Evolutionary conservation across 2,329 filamentous ascomycete species (phyloP), one percentile per base, ranked within the genome.

Genomic region (Blastomyces gilchristii): DNA sequence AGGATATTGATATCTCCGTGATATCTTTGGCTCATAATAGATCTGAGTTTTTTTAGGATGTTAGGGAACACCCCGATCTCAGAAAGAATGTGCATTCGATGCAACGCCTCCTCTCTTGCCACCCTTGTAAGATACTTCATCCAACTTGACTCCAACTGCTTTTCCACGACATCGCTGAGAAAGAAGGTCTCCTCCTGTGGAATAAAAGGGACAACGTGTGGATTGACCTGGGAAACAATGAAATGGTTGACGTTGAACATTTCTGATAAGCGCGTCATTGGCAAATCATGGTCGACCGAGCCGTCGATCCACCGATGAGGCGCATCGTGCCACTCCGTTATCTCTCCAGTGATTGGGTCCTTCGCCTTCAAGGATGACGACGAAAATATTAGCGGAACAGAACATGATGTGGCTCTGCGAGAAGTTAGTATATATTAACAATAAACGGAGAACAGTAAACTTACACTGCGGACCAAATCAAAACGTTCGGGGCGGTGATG

Each of bases 241-340:
- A 97, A 97, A 73, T 97, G 93, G 71, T 97, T 97, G 72, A 97
- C 92, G 71, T 97, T 96, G 80, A 97, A 96, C 88, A 97, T 92
- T 71, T 96, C 91, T 0, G 91, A 87, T 18, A 97, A 80, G 1
- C 90, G 85, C 25, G 88, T 91, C 85, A 96, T 96, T 1, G 93
- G 93, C 2, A 97, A 80, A 73, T 97, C 93, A 64, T 94, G 94
- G 72, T 97, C 91, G 28, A 97, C 90, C 0, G 92, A 97, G 0
- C 93, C 93, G 72, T 97, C 93, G 60, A 97, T 96, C 84, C 90
- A 97, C 67, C 85, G 85, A 71, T 91, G 89, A 37, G 90, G 87
- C 3, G 88, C 87, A 16, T 91, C 89, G 68, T 94, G 92, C 92
- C 92, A 97, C 0, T 89, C 87, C 18, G 85, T 83, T 43, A 89